Percentiles rank a stretch among this genome's conserved stretches.
These are phyloP conservation scores for Chimonanthus praecox DNA, from an alignment of 164 flowering plant species.

Conservation along the genomic window DNA sequence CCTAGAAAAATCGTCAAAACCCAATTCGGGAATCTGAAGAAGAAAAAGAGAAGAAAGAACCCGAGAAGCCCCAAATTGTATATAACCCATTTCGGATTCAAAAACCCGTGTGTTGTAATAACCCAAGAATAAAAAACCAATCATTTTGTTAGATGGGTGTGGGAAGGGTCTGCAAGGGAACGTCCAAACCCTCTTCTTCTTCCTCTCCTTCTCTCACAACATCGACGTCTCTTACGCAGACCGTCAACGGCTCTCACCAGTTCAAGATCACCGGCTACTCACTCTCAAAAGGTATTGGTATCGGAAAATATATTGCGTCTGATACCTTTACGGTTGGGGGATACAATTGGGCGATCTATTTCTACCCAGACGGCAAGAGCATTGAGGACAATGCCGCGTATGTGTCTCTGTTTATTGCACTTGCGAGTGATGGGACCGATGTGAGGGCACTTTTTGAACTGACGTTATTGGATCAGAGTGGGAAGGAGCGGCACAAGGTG, in stretches of 20 bases:
- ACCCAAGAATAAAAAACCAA: background rate
- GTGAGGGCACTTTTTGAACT: slow-evolving; percentile 84
- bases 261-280: slow-evolving; percentile 81
- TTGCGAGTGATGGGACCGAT: slow-evolving; percentile 85
- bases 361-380: slow-evolving; percentile 88
- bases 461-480: slow-evolving; percentile 87
- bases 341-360: slow-evolving; percentile 83
- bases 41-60: too few relatives aligned
- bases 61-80: background rate
- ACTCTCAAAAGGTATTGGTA: slow-evolving; percentile 71
- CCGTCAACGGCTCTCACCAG: slow-evolving; percentile 74
- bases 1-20: background rate
- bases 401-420: slow-evolving; percentile 77
- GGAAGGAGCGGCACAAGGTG: slow-evolving; percentile 79
- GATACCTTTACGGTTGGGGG: slow-evolving; percentile 86
- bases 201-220: slow-evolving; percentile 34
- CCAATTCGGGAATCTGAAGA: background rate
- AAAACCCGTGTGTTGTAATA: too few relatives aligned
- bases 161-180: slow-evolving; percentile 16
- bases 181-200: slow-evolving; percentile 29
- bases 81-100: too few relatives aligned
- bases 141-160: slow-evolving; percentile 4
- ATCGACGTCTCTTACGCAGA: slow-evolving; percentile 64
- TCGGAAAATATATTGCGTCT: slow-evolving; percentile 82
- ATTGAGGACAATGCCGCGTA: slow-evolving; percentile 69